Conservation (phyloP, 306 rosid genomes). For the Luffa aegyptiaca region DNA sequence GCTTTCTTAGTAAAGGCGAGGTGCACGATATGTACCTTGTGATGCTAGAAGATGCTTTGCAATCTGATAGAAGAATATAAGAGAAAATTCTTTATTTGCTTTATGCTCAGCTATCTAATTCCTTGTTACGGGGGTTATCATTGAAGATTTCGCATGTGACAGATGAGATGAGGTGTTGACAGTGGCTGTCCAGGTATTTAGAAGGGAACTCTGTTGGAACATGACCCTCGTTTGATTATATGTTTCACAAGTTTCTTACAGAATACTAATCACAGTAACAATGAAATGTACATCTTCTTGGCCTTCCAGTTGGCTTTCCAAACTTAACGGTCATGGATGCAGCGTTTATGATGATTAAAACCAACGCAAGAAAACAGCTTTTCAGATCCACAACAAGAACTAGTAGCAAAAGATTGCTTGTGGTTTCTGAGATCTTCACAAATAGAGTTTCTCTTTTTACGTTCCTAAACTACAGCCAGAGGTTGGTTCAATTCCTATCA, state of each 20-base stretch:
- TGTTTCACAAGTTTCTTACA: not conserved
- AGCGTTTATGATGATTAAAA: not conserved
- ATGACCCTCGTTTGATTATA: not conserved
- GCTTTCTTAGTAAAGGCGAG: no score
- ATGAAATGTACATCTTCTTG: not conserved
- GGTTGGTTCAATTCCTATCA: not conserved
- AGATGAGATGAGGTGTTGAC: not conserved
- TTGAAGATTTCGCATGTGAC: not conserved
- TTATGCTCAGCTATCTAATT: not conserved
- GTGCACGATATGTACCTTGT: no score
- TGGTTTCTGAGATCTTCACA: not conserved
- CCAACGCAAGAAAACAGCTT: not conserved
- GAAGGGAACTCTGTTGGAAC: not conserved
- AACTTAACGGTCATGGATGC: not conserved
- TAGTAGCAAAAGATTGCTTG: not conserved
- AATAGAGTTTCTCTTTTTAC: not conserved
- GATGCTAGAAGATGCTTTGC: not conserved
- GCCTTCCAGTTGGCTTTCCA: not conserved
- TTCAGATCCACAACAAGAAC: not conserved
- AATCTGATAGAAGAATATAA: not conserved
- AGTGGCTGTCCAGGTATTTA: not conserved
- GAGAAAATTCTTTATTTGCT: not conserved
- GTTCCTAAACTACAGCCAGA: not conserved
- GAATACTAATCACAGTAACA: not conserved
- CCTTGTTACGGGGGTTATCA: not conserved